Evolutionary conservation across 139 green algal genomes (phyloP).

Genomic region (Desmodesmus armatus): DNA sequence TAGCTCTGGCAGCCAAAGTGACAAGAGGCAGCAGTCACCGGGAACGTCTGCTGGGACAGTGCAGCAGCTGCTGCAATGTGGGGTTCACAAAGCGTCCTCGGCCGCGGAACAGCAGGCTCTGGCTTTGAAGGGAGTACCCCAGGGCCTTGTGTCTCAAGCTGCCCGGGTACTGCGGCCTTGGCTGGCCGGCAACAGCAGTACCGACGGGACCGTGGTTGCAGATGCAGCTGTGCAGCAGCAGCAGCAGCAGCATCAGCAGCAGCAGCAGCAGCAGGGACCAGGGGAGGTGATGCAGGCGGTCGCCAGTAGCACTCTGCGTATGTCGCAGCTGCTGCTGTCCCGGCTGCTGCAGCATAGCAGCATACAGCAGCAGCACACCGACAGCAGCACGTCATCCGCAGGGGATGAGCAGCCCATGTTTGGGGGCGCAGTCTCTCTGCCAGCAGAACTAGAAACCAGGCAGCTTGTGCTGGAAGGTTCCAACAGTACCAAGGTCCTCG

Average conservation of each 20-base stretch:
- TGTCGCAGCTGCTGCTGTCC: conserved; percentile 23
- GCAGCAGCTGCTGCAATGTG: not conserved
- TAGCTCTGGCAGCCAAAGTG: not conserved
- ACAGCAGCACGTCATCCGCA: not conserved
- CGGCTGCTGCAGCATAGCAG: not conserved
- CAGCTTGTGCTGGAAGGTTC: conserved; percentile 8
- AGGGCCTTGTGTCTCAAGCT: not conserved
- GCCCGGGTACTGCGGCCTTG: conserved; percentile 1
- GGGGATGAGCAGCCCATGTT: not conserved
- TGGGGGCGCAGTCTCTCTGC: not conserved
- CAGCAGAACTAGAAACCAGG: not conserved
- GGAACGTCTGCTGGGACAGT: not conserved
- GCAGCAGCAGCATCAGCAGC: not conserved
- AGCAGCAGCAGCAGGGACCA: not conserved
- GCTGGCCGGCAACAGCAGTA: not conserved
- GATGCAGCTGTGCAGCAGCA: no score
- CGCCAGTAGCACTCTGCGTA: not conserved
- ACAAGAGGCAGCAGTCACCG: not conserved
- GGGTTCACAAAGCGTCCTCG: not conserved
- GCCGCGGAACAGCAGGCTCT: not conserved
- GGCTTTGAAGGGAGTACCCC: not conserved
- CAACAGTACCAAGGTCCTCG: not conserved
- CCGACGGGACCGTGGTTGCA: no score
- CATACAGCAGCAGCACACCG: not conserved
- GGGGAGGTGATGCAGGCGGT: conserved; percentile 5